Base-by-base conservation (phyloP, 2,329 filamentous ascomycete genomes). In the Cordyceps farinosa region DNA sequence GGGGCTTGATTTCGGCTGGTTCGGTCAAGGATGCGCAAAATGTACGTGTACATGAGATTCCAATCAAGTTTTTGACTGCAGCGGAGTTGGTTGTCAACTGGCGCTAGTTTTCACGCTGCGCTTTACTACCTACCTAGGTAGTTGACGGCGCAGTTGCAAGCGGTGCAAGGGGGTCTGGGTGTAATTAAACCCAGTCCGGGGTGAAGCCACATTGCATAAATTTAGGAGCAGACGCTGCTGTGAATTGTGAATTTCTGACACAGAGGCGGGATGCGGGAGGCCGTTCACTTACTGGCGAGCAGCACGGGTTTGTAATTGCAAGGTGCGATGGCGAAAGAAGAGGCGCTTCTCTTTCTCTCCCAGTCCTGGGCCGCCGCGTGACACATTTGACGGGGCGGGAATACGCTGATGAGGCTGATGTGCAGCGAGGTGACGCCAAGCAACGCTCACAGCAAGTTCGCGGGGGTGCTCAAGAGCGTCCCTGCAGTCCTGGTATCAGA, bases 181-280 rank as follows among this genome's bases (percentile, higher is more conserved):
- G 27, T 52, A 60, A 60, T 52, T 52, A 59, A 59, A 47, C 22
- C 7, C 34, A 42, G 57, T 60, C 57, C 57, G 36, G 57, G 57
- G 47, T 52, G 47, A 50, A 29, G 40, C 47, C 57, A 34, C 57
- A 32, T 44, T 60, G 47, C 57, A 60, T 60, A 11, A 42, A 32
- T 3, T 34, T 44, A 22, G 36, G 30, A 38, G 22, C 7, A 38
- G 32, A 32, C n/a, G n/a, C n/a, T 17, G 15, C 27, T 36, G 45
- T 11, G 2, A 8, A 3, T 27, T 4, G 1, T 47, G n/a, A 8
- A 27, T 11, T 27, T 15, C 44, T 10, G n/a, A 15, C n/a, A 10
- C 8, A 27, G 15, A n/a, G 48, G 13, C 13, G 30, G 48, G 30
- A 50, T 32, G 22, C 11, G 30, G 7, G 34, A 15, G 34, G n/a